Percentiles rank a stretch among this genome's conserved stretches.
phyloP scores from a whole-genome alignment of 2,329 filamentous ascomycete species.

The Curvularia spicifera region DNA sequence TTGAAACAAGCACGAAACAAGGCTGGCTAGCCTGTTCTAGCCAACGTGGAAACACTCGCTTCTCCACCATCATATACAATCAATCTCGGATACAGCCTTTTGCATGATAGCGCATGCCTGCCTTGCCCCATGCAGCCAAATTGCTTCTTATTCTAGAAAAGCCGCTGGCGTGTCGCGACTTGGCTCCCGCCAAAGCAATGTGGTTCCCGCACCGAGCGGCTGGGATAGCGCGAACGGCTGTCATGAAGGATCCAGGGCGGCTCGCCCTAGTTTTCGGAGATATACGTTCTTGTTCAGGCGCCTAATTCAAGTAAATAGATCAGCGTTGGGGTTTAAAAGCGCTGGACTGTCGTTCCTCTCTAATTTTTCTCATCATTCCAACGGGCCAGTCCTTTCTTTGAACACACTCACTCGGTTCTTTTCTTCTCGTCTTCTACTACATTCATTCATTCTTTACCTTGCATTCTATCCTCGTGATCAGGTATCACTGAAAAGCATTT shows the following conservation, averaged over 20 bases:
- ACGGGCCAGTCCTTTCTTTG: slow-evolving; percentile 31
- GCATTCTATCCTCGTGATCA: slow-evolving; percentile 34
- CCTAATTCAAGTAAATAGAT: slow-evolving; percentile 26
- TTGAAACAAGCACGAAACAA: slow-evolving; percentile 30
- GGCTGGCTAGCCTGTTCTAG: slow-evolving; percentile 24
- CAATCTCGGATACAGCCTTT: slow-evolving; percentile 30
- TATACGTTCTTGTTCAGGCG: slow-evolving; percentile 16
- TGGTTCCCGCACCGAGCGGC: slow-evolving; percentile 16
- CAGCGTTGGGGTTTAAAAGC: slow-evolving; percentile 15
- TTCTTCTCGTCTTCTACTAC: slow-evolving; percentile 8
- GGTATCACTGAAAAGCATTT: slow-evolving; percentile 21
- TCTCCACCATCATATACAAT: slow-evolving; percentile 25
- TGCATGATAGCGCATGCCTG: slow-evolving; percentile 21
- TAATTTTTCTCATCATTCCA: slow-evolving; percentile 22
- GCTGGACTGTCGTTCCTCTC: slow-evolving; percentile 1
- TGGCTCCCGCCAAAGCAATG: slow-evolving; percentile 18
- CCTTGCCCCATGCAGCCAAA: slow-evolving; percentile 17
- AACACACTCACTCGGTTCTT: slow-evolving; percentile 26
- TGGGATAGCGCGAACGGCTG: slow-evolving; percentile 25
- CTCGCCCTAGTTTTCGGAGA: slow-evolving; percentile 26
- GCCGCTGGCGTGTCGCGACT: slow-evolving; percentile 12
- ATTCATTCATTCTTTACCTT: slow-evolving; percentile 20
- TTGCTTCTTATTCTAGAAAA: slow-evolving; percentile 25
- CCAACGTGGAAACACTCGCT: slow-evolving; percentile 32
- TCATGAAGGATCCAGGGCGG: slow-evolving; percentile 26